phyloP scores from a whole-genome alignment of 2,329 filamentous ascomycete genomes.

The Plectosphaerella cucumerina region DNA sequence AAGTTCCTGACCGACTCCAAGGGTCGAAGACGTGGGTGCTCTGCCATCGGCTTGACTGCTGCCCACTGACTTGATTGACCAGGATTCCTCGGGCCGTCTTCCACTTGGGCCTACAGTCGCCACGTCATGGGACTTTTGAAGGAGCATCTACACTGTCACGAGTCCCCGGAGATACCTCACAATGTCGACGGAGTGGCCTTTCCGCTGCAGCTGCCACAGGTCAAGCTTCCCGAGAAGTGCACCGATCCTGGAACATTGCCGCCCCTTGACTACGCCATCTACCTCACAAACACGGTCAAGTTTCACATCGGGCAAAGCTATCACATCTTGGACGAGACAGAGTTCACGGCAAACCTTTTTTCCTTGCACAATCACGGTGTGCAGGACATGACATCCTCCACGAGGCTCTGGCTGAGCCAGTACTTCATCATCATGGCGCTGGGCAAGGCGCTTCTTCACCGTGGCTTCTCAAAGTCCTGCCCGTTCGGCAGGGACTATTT shows the following conservation, averaged over 20 bases:
- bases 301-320: constrained; percentile 51
- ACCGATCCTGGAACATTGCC: constrained; percentile 14
- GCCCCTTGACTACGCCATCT: constrained; percentile 31
- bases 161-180: constrained; percentile 5
- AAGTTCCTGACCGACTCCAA: constrained; percentile 5
- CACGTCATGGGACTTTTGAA: constrained; percentile 8
- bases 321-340: constrained; percentile 48
- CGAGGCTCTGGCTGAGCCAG: constrained; percentile 45
- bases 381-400: constrained; percentile 5
- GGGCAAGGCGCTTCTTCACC: constrained; percentile 44
- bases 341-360: constrained; percentile 35
- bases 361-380: constrained; percentile 19
- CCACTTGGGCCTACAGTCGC: constrained; percentile 8
- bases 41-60: not conserved
- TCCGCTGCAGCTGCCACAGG: constrained; percentile 1
- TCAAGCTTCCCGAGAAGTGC: constrained; percentile 5
- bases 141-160: constrained; percentile 18
- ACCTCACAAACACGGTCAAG: constrained; percentile 51
- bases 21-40: constrained; percentile 2
- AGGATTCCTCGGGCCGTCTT: constrained; percentile 8
- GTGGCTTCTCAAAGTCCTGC: constrained; percentile 47
- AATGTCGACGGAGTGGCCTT: constrained; percentile 6
- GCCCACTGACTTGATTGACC: not conserved
- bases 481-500: constrained; percentile 8
- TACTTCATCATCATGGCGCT: constrained; percentile 50